Conservation (phyloP, 176 grass and related monocot genomes). For the Avena atlantica region DNA sequence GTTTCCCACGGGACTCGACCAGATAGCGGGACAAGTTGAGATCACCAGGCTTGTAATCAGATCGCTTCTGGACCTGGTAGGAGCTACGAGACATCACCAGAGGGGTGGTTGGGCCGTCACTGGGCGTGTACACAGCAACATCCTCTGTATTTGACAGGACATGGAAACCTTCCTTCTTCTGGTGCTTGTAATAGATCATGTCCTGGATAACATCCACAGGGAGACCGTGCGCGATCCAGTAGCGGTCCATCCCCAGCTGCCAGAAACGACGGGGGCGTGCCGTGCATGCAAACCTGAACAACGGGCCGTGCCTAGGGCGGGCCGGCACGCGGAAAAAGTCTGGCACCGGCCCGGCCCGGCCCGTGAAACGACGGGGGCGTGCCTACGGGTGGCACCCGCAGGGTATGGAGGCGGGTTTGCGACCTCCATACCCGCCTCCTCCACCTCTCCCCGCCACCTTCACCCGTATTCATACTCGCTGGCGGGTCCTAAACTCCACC, state of each 20-base stretch:
- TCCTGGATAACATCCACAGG: neutral
- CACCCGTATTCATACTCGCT: too few relatives aligned
- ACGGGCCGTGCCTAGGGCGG: too few relatives aligned
- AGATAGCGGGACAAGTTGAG: slow-evolving; percentile 29
- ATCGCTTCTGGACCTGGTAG: neutral
- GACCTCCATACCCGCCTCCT: too few relatives aligned
- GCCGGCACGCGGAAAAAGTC: too few relatives aligned
- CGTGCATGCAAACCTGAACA: too few relatives aligned
- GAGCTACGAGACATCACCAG: neutral
- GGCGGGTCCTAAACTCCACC: too few relatives aligned
- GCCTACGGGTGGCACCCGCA: too few relatives aligned
- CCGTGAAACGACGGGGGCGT: too few relatives aligned
- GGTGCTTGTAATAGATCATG: slow-evolving; percentile 28
- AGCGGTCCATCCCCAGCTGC: neutral
- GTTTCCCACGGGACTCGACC: slow-evolving; percentile 34
- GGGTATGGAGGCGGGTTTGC: too few relatives aligned
- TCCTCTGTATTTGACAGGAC: slow-evolving; percentile 23
- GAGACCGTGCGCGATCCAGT: slow-evolving; percentile 4
- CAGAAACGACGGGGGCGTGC: too few relatives aligned
- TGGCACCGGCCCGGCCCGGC: too few relatives aligned
- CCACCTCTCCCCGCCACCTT: too few relatives aligned
- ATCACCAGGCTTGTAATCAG: neutral
- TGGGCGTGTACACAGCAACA: neutral
- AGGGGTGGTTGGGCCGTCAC: neutral
- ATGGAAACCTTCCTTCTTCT: slow-evolving; percentile 35